Base-by-base conservation (phyloP, 768 basidiomycete species). In the Ramaria sp. region DNA sequence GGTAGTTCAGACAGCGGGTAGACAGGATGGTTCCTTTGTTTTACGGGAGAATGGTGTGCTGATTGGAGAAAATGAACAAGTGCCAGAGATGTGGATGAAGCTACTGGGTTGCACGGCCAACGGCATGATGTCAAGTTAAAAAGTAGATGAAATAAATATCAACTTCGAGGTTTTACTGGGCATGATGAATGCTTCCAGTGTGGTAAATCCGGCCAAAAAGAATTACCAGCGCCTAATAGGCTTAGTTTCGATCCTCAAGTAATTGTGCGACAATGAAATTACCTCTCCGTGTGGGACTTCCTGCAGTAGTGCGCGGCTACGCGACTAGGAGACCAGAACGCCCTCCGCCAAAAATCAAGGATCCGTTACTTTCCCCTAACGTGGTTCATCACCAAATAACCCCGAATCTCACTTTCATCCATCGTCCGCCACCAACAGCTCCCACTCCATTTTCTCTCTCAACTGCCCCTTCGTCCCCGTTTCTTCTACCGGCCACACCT, bases 351-450 rank as follows among this genome's bases (percentile, higher is more conserved):
- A 80, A 77, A 50, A 72, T 78, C 27, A 73, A 77, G 17, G 84
- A 86, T 61, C 84, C 84, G 1, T 69, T 86, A 52, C 58, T 68
- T 54, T 75, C 77, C 67, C 73, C 79, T 39, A 72, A 77, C 39
- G 80, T 79, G 38, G 69, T 69, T 15, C 52, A 41, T n/a, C 37
- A 58, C 51, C 49, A 58, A 53, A 34, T 58, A 27, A 72, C 77
- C 59, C 68, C 60, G 22, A 59, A 60, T 20, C 56, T 90, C 55
- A 87, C 87, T 0, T 91, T 91, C 67, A 83, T 91, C 58, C 87
- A 88, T 67, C 83, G 90, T 43, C 86, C 86, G n/a, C 90, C 89
- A 0, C 86, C 89, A 0, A 81, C 84, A 10, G 78, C 83, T 10
- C 84, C 86, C 9, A 76, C 88, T 17, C 88, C 88, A 3, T 72